Conservation (phyloP, 2,329 filamentous ascomycete genomes). For the Apiospora malaysiana region DNA sequence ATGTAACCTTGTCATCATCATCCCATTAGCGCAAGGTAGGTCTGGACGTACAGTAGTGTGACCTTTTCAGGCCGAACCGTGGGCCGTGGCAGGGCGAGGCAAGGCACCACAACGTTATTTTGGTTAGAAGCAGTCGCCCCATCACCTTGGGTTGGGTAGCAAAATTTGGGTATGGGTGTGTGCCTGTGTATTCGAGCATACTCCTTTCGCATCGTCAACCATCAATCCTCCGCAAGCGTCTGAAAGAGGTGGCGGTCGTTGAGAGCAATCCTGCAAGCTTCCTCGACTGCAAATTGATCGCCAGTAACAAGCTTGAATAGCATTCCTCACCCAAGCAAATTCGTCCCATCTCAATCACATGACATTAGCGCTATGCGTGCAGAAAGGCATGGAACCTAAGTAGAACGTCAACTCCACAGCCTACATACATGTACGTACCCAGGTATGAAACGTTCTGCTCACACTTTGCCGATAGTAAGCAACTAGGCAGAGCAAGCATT, state of each 20-base stretch:
- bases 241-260: neutral
- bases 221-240: neutral
- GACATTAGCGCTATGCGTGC: neutral
- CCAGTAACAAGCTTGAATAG: neutral
- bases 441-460: neutral
- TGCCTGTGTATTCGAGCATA: neutral
- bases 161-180: neutral
- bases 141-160: neutral
- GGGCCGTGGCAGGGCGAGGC: neutral
- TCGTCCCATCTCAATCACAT: neutral
- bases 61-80: conserved; percentile 12
- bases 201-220: neutral
- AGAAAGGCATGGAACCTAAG: neutral
- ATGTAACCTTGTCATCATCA: neutral
- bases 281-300: neutral
- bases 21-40: neutral
- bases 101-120: conserved; percentile 8
- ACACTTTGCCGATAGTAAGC: neutral
- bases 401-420: conserved; percentile 14
- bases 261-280: neutral
- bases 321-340: neutral
- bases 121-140: neutral
- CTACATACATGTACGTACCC: neutral
- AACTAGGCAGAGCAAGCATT: neutral
- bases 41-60: neutral